These are phyloP conservation scores for Entamoeba histolytica DNA, from an alignment of 208 protist species.

Conservation along the genomic window DNA sequence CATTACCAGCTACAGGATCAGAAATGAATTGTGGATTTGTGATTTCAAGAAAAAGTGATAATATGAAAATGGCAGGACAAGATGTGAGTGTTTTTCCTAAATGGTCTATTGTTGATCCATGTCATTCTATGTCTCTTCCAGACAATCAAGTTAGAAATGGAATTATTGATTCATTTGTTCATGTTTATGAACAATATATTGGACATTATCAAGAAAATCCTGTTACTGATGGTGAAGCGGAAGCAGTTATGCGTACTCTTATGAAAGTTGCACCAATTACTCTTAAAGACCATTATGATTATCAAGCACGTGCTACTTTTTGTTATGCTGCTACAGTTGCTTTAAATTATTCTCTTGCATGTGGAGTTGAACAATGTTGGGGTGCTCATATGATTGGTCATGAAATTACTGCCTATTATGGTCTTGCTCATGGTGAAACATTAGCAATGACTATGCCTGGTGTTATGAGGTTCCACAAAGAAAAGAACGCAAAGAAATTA, in stretches of 20 bases:
- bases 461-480: not conserved
- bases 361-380: not conserved
- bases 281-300: not conserved
- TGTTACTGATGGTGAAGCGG: not conserved
- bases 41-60: not conserved
- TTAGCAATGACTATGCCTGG: not conserved
- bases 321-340: conserved; percentile 8
- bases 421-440: not conserved
- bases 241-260: not conserved
- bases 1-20: conserved; percentile 4
- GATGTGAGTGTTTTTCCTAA: not conserved
- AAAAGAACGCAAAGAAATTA: not conserved
- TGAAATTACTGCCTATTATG: not conserved
- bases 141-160: conserved; percentile 2
- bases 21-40: conserved; percentile 5
- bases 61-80: not conserved
- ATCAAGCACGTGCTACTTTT: not conserved
- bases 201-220: not conserved
- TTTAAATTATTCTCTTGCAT: not conserved
- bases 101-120: not conserved
- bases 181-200: conserved; percentile 6
- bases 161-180: conserved; percentile 7
- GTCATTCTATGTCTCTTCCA: not conserved
- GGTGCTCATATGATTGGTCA: conserved; percentile 3
- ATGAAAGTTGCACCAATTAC: not conserved